A percentile compares a stretch with the other conserved stretches of the same genome.
These are phyloP conservation scores for Apocynum venetum DNA, from an alignment of 257 asterid genomes.

Conservation along the genomic window DNA sequence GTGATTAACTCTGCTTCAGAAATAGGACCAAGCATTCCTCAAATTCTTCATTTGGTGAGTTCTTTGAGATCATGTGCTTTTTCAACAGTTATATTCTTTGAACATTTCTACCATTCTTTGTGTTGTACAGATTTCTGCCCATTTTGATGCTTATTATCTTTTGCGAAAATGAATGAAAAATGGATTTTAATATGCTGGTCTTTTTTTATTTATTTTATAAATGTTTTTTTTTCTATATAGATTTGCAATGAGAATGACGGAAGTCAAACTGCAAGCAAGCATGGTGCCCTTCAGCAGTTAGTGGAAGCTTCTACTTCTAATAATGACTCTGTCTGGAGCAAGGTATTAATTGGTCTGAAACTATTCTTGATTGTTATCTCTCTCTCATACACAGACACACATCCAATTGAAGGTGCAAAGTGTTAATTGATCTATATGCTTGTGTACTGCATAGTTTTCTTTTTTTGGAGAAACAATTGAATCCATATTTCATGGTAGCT, in stretches of 20 bases:
- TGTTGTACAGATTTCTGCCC: background rate
- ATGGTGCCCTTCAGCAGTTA: conserved; percentile 78
- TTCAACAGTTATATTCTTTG: background rate
- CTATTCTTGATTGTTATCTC: background rate
- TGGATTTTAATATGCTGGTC: conserved; percentile 9
- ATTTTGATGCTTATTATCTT: background rate
- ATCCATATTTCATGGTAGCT: background rate
- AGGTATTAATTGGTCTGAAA: conserved; percentile 39
- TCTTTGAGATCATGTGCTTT: conserved; percentile 8
- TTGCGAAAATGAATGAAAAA: background rate
- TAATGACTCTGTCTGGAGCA: conserved; percentile 79
- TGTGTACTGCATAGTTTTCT: background rate
- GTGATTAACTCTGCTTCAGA: conserved; percentile 49
- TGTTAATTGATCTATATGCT: background rate
- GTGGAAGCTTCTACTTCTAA: conserved; percentile 68
- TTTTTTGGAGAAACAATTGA: background rate
- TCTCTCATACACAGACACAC: background rate
- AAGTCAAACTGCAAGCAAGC: conserved; percentile 56
- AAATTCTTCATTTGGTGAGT: conserved; percentile 91
- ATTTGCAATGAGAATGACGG: conserved; percentile 77
- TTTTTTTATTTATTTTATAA: background rate
- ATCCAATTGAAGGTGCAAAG: background rate
- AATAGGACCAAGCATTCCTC: conserved; percentile 88
- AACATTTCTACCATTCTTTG: background rate
- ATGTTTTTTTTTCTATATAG: conserved; percentile 34